Percentiles rank a stretch among this genome's conserved stretches.
Evolutionary conservation across 2,329 filamentous ascomycete genomes (phyloP).

Genomic region (Aspergillus oerlinghausenensis): DNA sequence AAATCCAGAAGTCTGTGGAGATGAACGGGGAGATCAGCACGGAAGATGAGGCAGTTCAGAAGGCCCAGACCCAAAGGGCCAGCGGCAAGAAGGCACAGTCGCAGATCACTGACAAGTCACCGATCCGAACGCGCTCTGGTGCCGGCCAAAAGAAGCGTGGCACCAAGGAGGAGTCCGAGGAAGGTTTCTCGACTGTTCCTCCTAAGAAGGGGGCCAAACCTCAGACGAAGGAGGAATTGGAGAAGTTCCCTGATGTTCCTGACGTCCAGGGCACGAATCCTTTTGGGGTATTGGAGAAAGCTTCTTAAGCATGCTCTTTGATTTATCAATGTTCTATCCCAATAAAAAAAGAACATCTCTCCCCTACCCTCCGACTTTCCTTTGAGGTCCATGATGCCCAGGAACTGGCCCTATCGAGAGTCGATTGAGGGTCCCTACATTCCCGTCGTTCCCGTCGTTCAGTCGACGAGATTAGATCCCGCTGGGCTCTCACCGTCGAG

Average conservation of each 20-base stretch:
- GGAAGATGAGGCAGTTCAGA: slow-evolving; percentile 31
- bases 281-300: slow-evolving; percentile 26
- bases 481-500: neutral
- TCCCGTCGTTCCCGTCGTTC: neutral
- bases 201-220: slow-evolving; percentile 32
- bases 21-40: slow-evolving; percentile 36
- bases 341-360: neutral
- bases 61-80: slow-evolving; percentile 17
- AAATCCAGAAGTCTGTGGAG: slow-evolving; percentile 40
- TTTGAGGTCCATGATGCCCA: neutral
- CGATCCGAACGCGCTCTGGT: slow-evolving; percentile 29
- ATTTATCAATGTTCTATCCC: neutral
- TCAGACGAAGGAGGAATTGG: slow-evolving; percentile 20
- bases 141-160: slow-evolving; percentile 26
- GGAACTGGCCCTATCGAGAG: neutral
- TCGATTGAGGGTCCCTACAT: neutral
- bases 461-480: neutral
- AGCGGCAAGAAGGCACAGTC: slow-evolving; percentile 21
- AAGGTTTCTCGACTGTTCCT: slow-evolving; percentile 28
- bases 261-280: slow-evolving; percentile 27
- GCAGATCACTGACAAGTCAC: slow-evolving; percentile 20
- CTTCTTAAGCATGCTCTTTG: neutral
- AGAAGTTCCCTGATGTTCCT: slow-evolving; percentile 7
- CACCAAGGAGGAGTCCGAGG: slow-evolving; percentile 17
- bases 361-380: neutral